phyloP scores from a whole-genome alignment of 2,329 filamentous ascomycete species.

The Zelopaecilomyces penicillatus region DNA sequence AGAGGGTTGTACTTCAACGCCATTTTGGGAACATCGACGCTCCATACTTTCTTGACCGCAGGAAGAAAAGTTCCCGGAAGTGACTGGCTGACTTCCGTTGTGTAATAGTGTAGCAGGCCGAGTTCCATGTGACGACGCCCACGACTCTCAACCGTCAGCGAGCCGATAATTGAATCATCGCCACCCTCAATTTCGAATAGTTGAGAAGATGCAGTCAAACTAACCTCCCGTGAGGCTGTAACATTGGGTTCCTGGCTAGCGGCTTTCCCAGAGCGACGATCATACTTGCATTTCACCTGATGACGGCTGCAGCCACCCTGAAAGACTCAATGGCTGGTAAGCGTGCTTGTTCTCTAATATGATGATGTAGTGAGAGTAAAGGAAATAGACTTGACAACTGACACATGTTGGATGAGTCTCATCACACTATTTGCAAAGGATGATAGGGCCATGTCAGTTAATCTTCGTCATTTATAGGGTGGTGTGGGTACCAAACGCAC shows the following conservation, averaged over 20 bases:
- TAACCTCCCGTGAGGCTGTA: neutral
- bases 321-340: neutral
- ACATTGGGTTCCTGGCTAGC: neutral
- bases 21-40: slow-evolving; percentile 12
- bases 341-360: neutral
- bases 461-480: too few relatives aligned
- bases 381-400: slow-evolving; percentile 1
- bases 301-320: slow-evolving; percentile 15
- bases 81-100: slow-evolving; percentile 10
- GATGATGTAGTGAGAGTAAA: neutral
- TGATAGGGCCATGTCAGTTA: neutral
- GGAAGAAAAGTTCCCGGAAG: slow-evolving; percentile 14
- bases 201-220: too few relatives aligned
- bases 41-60: slow-evolving; percentile 13
- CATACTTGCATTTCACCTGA: slow-evolving; percentile 13
- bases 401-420: slow-evolving; percentile 15
- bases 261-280: slow-evolving; percentile 5
- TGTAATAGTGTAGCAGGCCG: slow-evolving; percentile 15
- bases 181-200: too few relatives aligned
- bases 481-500: slow-evolving; percentile 5
- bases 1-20: slow-evolving; percentile 16
- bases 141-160: slow-evolving; percentile 8
- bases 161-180: neutral
- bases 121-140: slow-evolving; percentile 15
- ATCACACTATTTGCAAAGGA: slow-evolving; percentile 10